A percentile compares a stretch with the other conserved stretches of the same genome.
phyloP scores from a whole-genome alignment of 2,329 filamentous ascomycete species.

The Aspergillus brunneoviolaceus region DNA sequence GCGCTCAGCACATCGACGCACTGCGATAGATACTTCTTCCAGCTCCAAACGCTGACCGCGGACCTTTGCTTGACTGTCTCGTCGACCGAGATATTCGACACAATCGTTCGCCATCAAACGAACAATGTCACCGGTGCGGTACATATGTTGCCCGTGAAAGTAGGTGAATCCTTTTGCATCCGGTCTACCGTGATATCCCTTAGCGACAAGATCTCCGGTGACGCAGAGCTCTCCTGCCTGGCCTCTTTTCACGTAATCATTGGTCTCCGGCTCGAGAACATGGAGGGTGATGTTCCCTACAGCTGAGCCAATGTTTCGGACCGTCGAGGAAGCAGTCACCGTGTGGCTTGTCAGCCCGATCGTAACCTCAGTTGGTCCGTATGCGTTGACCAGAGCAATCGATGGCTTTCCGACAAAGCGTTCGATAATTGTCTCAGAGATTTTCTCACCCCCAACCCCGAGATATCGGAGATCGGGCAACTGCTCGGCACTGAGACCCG shows the following conservation, averaged over 20 bases:
- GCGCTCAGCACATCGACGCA: conserved; percentile 9
- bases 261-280: conserved; percentile 7
- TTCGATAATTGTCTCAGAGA: conserved; percentile 16
- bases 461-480: conserved; percentile 13
- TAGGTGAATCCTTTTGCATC: conserved; percentile 9
- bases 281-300: conserved; percentile 14
- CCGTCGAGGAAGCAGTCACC: conserved; percentile 2
- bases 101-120: conserved; percentile 15
- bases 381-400: conserved; percentile 14
- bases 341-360: conserved; percentile 14
- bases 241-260: conserved; percentile 7
- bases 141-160: conserved; percentile 10
- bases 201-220: conserved; percentile 9
- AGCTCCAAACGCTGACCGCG: conserved; percentile 14
- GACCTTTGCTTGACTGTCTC: conserved; percentile 11
- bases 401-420: conserved; percentile 10
- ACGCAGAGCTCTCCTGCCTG: conserved; percentile 18
- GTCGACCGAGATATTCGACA: conserved; percentile 12
- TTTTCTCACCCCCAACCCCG: conserved; percentile 18
- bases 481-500: conserved; percentile 7
- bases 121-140: conserved; percentile 14
- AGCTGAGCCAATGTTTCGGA: conserved; percentile 13
- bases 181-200: background rate
- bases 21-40: conserved; percentile 10
- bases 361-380: conserved; percentile 17